Evolutionary conservation across 345 rosid genomes (phyloP).

Genomic region (Litchi chinensis): DNA sequence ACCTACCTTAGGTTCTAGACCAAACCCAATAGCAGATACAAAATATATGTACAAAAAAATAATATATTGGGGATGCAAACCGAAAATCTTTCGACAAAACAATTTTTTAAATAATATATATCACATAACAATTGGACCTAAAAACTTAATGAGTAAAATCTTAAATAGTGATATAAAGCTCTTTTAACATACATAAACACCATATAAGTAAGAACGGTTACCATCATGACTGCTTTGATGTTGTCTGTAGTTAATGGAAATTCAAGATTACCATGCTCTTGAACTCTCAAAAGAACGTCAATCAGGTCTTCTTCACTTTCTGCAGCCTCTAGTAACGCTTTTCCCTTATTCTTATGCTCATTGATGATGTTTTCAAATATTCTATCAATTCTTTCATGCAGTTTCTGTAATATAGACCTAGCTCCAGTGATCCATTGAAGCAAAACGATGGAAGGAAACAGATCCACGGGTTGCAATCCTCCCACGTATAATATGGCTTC

Average conservation of each 20-base stretch:
- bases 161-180: too few species aligned
- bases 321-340: not conserved
- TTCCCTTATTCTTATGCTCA: slow-evolving; percentile 3
- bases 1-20: too few species aligned
- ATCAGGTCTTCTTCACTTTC: not conserved
- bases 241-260: slow-evolving; percentile 2
- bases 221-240: slow-evolving; percentile 26
- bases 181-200: too few species aligned
- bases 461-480: not conserved
- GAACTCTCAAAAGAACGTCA: slow-evolving; percentile 25
- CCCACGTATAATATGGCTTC: not conserved
- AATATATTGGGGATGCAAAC: too few species aligned
- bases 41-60: too few species aligned
- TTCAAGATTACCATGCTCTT: slow-evolving; percentile 12
- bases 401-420: not conserved
- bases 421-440: not conserved
- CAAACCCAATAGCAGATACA: too few species aligned
- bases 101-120: too few species aligned
- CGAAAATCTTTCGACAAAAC: too few species aligned
- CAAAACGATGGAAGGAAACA: too few species aligned
- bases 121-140: too few species aligned
- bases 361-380: not conserved
- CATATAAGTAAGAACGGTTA: not conserved
- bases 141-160: too few species aligned
- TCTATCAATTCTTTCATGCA: not conserved